Conservation (phyloP, 2,329 filamentous ascomycete species). For the Beauveria varroae region DNA sequence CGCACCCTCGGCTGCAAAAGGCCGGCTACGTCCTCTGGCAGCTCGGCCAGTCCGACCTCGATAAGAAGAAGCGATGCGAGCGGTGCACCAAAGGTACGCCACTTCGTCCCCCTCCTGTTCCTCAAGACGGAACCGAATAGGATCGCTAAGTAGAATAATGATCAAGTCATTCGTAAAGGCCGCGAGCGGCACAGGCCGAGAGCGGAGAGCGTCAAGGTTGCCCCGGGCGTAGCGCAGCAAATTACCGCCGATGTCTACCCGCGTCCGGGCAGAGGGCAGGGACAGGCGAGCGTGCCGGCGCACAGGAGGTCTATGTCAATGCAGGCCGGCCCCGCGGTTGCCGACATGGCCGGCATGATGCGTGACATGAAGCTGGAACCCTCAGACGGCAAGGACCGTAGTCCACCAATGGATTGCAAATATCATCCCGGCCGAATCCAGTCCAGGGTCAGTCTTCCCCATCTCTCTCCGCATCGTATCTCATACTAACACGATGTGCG, state of each 20-base stretch:
- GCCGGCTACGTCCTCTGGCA: conserved; percentile 22
- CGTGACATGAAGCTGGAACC: neutral
- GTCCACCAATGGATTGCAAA: conserved; percentile 18
- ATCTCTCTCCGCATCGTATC: neutral
- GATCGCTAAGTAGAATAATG: neutral
- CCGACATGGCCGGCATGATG: neutral
- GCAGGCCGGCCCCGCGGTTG: neutral
- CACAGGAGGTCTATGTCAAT: conserved; percentile 2
- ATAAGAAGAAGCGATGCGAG: conserved; percentile 25
- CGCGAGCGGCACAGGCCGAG: conserved; percentile 11
- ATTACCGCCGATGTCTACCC: neutral
- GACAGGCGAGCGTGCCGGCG: neutral
- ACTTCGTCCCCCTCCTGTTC: too few species aligned
- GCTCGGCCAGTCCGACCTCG: conserved; percentile 19
- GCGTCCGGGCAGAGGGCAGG: neutral
- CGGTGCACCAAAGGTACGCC: conserved; percentile 20
- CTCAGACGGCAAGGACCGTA: neutral
- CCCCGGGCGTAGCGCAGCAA: neutral
- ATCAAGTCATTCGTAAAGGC: neutral
- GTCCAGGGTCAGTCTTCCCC: conserved; percentile 17
- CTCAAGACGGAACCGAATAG: neutral
- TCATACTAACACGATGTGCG: neutral
- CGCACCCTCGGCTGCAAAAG: conserved; percentile 15
- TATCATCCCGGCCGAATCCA: conserved; percentile 23
- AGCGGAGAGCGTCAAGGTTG: neutral